Percentiles rank a stretch among this genome's conserved stretches.
Evolutionary conservation across 1,284 basidiomycete genomes (phyloP).

Genomic region (Cutaneotrichosporon sp.): DNA sequence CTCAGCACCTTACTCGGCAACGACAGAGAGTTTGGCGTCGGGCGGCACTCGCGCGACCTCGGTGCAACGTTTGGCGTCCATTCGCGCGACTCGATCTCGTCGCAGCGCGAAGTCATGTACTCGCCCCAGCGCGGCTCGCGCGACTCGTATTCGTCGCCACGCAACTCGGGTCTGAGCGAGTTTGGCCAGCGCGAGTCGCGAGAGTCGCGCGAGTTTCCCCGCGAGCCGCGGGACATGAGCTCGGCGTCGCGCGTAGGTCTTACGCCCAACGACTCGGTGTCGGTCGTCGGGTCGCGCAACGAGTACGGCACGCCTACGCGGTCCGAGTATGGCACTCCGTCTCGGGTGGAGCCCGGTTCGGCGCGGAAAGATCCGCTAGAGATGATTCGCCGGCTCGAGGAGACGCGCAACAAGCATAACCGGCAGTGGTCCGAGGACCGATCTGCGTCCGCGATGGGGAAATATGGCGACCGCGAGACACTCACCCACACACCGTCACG

Average conservation of each 20-base stretch:
- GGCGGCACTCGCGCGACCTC: conserved; percentile 7
- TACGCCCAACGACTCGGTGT: conserved; percentile 39
- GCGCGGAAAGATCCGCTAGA: conserved; percentile 38
- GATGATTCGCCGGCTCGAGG: conserved; percentile 34
- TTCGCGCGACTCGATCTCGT: conserved; percentile 1
- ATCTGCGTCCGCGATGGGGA: conserved; percentile 15
- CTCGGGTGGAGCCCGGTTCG: conserved; percentile 1
- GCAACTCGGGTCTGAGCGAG: neutral
- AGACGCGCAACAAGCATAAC: conserved; percentile 27
- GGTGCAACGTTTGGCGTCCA: neutral
- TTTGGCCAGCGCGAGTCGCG: conserved; percentile 1
- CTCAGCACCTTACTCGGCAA: conserved; percentile 59
- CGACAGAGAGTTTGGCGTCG: conserved; percentile 6
- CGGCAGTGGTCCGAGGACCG: conserved; percentile 35
- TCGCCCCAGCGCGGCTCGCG: conserved; percentile 1
- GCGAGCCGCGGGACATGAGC: neutral
- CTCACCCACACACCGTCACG: conserved; percentile 7
- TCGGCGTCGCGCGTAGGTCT: conserved; percentile 20
- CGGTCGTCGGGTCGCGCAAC: conserved; percentile 24
- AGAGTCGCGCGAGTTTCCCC: conserved; percentile 8
- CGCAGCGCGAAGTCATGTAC: neutral
- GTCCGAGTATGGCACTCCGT: too few species aligned
- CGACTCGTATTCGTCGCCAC: conserved; percentile 1
- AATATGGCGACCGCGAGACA: conserved; percentile 17
- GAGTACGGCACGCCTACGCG: conserved; percentile 4